Percentiles rank a stretch among this genome's conserved stretches.
Evolutionary conservation across 208 protist species (phyloP).

Genomic region (Strigomonas galati): DNA sequence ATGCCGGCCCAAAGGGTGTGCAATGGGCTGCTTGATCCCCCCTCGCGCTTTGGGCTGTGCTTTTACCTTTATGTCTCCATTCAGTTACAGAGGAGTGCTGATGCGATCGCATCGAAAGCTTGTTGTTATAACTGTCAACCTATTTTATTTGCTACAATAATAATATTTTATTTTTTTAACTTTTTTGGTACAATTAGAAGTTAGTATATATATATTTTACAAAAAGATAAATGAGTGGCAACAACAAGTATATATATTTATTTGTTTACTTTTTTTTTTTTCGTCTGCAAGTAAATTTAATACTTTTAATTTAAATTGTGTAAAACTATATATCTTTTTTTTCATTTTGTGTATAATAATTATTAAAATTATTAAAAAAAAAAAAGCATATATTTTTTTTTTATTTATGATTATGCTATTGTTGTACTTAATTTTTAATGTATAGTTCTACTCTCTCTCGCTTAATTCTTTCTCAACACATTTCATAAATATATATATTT

Average conservation of each 20-base stretch:
- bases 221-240: background rate
- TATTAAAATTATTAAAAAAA: slow-evolving; percentile 7
- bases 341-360: slow-evolving; percentile 6
- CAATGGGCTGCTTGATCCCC: background rate
- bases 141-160: too few relatives aligned
- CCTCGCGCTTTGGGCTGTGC: too few relatives aligned
- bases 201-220: background rate
- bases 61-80: too few relatives aligned
- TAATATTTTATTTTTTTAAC: slow-evolving; percentile 5
- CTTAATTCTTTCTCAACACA: too few relatives aligned
- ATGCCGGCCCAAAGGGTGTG: background rate
- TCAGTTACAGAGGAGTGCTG: too few relatives aligned
- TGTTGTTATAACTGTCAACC: background rate
- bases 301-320: background rate
- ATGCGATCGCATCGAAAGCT: background rate
- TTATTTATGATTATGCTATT: slow-evolving; percentile 3
- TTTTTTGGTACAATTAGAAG: background rate
- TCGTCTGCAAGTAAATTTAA: background rate
- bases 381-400: slow-evolving; percentile 3
- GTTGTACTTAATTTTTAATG: background rate
- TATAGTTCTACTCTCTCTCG: background rate
- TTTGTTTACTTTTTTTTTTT: background rate
- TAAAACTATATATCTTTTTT: slow-evolving; percentile 11
- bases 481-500: slow-evolving; percentile 11
- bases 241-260: background rate